Conservation (phyloP, 495 filamentous ascomycete species). For the Arthonia radiata region DNA sequence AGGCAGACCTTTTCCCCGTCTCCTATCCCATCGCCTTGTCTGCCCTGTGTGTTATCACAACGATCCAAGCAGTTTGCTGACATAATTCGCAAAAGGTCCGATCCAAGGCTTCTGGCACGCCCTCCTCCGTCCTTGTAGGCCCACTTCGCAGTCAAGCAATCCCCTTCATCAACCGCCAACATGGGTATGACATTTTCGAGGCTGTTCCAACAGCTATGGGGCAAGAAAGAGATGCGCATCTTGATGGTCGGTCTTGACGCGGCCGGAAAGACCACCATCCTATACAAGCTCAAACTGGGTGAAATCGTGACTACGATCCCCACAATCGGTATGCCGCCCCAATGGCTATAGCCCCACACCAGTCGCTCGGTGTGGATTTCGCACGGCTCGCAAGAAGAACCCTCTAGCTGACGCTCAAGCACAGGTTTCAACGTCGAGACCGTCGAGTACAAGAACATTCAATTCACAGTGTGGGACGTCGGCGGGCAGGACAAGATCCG, state of each 20-base stretch:
- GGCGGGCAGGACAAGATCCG: conserved; percentile 99
- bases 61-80: too few relatives aligned
- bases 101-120: too few relatives aligned
- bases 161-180: conserved; percentile 27
- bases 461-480: conserved; percentile 99
- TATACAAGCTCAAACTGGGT: conserved; percentile 99
- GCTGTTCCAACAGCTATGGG: conserved; percentile 84
- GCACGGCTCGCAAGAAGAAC: too few relatives aligned
- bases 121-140: too few relatives aligned
- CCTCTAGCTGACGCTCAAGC: too few relatives aligned
- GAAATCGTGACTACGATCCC: conserved; percentile 99
- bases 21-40: too few relatives aligned
- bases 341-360: conserved; percentile 1
- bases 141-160: too few relatives aligned
- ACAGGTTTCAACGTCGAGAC: conserved; percentile 99
- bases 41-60: too few relatives aligned
- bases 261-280: conserved; percentile 98
- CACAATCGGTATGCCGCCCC: conserved; percentile 67
- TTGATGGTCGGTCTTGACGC: conserved; percentile 98
- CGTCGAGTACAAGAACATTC: conserved; percentile 99
- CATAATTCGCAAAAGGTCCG: too few relatives aligned
- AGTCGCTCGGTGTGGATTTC: too few relatives aligned
- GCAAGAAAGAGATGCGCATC: conserved; percentile 99
- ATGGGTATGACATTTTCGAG: conserved; percentile 92
- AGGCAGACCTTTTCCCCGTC: too few relatives aligned